phyloP scores from a whole-genome alignment of 331 rosid genomes.

The Phaseolus coccineus region DNA sequence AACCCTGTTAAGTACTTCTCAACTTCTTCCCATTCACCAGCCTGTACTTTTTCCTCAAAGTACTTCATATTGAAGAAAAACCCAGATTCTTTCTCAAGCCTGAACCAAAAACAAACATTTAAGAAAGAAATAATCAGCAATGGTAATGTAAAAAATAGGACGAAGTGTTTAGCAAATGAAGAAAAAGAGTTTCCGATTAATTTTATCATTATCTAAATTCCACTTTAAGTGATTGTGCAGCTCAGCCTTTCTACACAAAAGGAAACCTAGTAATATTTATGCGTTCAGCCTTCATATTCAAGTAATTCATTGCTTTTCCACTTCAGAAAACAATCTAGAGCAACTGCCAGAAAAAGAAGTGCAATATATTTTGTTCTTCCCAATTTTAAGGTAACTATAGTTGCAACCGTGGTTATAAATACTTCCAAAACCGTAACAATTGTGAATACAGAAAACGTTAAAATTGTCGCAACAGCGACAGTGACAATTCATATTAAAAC shows the following conservation, averaged over 20 bases:
- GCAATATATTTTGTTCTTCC: background rate
- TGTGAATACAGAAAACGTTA: background rate
- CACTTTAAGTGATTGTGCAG: slow-evolving; percentile 16
- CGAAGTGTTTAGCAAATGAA: background rate
- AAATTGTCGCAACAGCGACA: background rate
- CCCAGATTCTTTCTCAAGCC: slow-evolving; percentile 95
- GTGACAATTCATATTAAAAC: background rate
- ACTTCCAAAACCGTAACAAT: background rate
- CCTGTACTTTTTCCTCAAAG: slow-evolving; percentile 88
- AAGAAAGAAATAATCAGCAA: slow-evolving; percentile 2
- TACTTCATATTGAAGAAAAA: slow-evolving; percentile 92
- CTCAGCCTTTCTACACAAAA: slow-evolving; percentile 1
- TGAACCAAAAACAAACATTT: slow-evolving; percentile 32
- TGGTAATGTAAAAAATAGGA: slow-evolving; percentile 2
- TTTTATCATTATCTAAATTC: slow-evolving; percentile 4
- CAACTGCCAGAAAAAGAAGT: slow-evolving; percentile 9
- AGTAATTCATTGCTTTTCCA: slow-evolving; percentile 25
- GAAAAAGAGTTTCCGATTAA: slow-evolving; percentile 5
- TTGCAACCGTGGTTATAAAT: background rate
- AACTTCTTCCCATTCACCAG: slow-evolving; percentile 96
- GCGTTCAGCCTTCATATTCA: slow-evolving; percentile 7
- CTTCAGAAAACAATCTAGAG: slow-evolving; percentile 11
- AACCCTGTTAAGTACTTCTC: slow-evolving; percentile 88
- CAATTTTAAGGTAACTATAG: background rate
- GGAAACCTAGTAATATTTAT: background rate